Evolutionary conservation across 768 basidiomycete species (phyloP), one percentile per base, ranked within the genome.

Genomic region (Lactifluus volemus): DNA sequence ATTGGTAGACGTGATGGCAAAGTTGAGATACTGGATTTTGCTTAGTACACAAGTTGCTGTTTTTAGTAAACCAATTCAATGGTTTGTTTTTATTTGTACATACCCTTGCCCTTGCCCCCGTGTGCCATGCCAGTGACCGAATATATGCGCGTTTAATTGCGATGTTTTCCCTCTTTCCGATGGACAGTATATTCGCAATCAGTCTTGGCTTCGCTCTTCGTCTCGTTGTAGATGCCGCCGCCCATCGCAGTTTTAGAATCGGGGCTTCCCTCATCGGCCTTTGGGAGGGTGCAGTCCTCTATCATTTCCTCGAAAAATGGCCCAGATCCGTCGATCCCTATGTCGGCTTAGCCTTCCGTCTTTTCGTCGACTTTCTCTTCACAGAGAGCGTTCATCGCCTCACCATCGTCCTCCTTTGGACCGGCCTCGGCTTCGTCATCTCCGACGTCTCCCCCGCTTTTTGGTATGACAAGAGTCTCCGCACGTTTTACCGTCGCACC

Each of bases 251-350:
- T 48, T 71, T 77, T 70, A 79, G 76, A 59, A 69, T 81, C 57
- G 80, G 78, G n/a, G 82, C 84, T 17, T 83, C 84, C 14, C 78
- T 90, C 59, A 76, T 91, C 55, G 89, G 88, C 8, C 74, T 89
- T 19, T 90, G 88, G 86, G 88, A 90, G 72, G 88, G 89, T 51
- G 79, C 86, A 29, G 82, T 89, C 41, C 76, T 88, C 58, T 80
- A 83, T 44, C 88, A 89, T 66, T 89, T 88, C 70, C 71, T 87
- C 64, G 79, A 79, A 62, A 86, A 86, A 69, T 79, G 78, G 72
- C 85, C 86, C 36, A 68, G 68, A 36, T 87, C 87, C 0, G 75
- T 77, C 58, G 88, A 89, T 70, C 88, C 87, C 8, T 88, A 84
- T 71, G 73, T 89, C 56, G 85, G 80, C 14, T 81, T 83, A 61